Percentiles rank a stretch among this genome's conserved stretches.
These are phyloP conservation scores for Gremmenia infestans DNA, from an alignment of 2,329 filamentous ascomycete species.

Conservation along the genomic window DNA sequence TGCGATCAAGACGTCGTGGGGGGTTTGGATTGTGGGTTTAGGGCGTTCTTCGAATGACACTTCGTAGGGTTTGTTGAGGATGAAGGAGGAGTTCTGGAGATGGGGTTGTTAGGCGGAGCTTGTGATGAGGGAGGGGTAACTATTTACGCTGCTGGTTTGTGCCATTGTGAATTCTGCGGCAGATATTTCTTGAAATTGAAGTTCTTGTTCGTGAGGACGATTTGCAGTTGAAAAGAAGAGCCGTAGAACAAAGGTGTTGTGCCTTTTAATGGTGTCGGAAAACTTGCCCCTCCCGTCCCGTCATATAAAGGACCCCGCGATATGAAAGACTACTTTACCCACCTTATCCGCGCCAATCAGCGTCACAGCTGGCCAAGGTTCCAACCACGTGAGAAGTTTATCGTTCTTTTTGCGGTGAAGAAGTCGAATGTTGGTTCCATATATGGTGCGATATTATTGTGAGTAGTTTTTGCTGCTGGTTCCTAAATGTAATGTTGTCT, in stretches of 20 bases:
- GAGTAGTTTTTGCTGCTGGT: no score
- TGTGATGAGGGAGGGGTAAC: background rate
- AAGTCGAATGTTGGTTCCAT: no score
- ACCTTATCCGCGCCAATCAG: conserved; percentile 25
- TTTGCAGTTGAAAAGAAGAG: background rate
- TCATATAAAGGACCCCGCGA: conserved; percentile 11
- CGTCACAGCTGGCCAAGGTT: background rate
- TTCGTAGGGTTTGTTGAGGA: conserved; percentile 32
- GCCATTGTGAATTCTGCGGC: conserved; percentile 7
- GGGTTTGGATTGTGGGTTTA: conserved; percentile 38
- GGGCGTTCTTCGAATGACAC: conserved; percentile 31
- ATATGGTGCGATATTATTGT: no score
- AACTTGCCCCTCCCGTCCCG: conserved; percentile 2
- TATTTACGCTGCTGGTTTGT: conserved; percentile 8
- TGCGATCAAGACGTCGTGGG: conserved; percentile 57
- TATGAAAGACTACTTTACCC: conserved; percentile 10
- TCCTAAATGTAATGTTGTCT: no score
- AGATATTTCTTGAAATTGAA: background rate
- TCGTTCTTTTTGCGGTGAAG: no score
- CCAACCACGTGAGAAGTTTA: no score
- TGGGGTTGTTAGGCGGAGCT: conserved; percentile 1
- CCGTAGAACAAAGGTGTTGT: no score
- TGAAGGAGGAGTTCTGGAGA: conserved; percentile 35
- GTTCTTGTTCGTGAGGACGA: background rate
- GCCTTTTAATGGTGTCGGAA: background rate